A percentile compares a stretch with the other conserved stretches of the same genome.
phyloP scores from a whole-genome alignment of 306 rosid species.

The Prunus kanzakura region DNA sequence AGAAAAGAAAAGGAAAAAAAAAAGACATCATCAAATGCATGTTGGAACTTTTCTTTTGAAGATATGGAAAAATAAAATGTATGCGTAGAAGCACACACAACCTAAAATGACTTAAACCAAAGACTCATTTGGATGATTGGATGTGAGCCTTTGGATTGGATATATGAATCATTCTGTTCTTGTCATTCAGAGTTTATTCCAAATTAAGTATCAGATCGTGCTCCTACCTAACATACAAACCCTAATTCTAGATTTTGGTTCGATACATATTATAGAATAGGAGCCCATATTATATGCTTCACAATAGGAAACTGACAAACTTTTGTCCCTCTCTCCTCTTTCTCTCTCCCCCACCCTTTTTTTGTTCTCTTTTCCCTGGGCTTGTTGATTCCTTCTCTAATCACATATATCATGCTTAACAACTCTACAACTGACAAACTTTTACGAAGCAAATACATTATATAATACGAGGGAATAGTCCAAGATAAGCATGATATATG shows the following conservation, averaged over 20 bases:
- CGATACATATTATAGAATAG: neutral
- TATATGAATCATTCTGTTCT: slow-evolving; percentile 12
- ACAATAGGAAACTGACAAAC: neutral
- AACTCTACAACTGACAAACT: neutral
- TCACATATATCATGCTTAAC: neutral
- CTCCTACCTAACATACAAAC: slow-evolving; percentile 21
- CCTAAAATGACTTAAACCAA: too few relatives aligned
- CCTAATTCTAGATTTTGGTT: neutral
- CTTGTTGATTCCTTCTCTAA: too few relatives aligned
- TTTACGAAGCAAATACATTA: neutral
- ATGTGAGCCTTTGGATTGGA: neutral
- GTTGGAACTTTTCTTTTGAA: too few relatives aligned
- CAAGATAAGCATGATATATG: slow-evolving; percentile 5
- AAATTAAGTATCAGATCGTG: slow-evolving; percentile 17
- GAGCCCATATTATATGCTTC: neutral
- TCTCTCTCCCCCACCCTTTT: too few relatives aligned
- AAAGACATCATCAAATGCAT: too few relatives aligned
- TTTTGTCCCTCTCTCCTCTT: neutral
- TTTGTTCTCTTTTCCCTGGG: too few relatives aligned
- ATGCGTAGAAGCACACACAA: too few relatives aligned
- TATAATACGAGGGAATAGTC: neutral
- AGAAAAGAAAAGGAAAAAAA: too few relatives aligned
- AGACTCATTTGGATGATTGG: too few relatives aligned
- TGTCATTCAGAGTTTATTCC: slow-evolving; percentile 10
- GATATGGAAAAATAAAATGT: too few relatives aligned